Evolutionary conservation across 2,329 filamentous ascomycete genomes (phyloP).

Genomic region (Penicillium oxalicum): DNA sequence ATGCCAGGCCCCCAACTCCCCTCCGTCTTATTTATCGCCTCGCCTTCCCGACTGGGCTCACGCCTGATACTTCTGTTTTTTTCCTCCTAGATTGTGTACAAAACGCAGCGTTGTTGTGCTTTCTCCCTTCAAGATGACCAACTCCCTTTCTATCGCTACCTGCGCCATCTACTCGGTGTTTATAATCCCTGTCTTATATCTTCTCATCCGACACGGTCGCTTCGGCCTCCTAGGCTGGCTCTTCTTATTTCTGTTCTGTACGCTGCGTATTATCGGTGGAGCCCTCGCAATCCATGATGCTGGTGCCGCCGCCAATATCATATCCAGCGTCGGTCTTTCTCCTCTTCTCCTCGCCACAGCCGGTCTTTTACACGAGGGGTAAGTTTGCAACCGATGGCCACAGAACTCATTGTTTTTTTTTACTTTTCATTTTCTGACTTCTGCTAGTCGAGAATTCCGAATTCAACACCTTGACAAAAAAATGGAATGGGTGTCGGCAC

Average conservation of each 20-base stretch:
- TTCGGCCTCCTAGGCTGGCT: conserved; percentile 4
- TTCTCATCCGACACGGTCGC: no score
- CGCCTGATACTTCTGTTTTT: no score
- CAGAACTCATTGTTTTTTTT: not conserved
- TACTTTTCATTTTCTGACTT: not conserved
- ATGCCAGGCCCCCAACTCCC: conserved; percentile 1
- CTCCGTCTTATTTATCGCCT: conserved; percentile 1
- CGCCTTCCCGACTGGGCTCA: no score
- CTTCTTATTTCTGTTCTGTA: conserved; percentile 5
- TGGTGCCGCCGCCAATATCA: conserved; percentile 2
- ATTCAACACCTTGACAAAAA: conserved; percentile 3
- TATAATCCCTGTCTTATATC: no score
- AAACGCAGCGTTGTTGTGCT: no score
- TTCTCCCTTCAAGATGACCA: no score
- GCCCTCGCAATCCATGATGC: conserved; percentile 1
- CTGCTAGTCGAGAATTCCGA: conserved; percentile 17
- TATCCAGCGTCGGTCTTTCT: conserved; percentile 3
- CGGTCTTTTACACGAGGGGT: conserved; percentile 7
- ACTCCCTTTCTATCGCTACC: no score
- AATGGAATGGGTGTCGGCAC: not conserved
- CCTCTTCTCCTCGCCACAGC: conserved; percentile 3
- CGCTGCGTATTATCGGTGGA: conserved; percentile 6
- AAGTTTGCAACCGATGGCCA: no score
- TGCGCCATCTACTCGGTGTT: no score
- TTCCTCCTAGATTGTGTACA: no score